Percentiles rank a stretch among this genome's conserved stretches.
These are phyloP conservation scores for Cadophora gregata DNA, from an alignment of 2,329 filamentous ascomycete genomes.

Conservation along the genomic window DNA sequence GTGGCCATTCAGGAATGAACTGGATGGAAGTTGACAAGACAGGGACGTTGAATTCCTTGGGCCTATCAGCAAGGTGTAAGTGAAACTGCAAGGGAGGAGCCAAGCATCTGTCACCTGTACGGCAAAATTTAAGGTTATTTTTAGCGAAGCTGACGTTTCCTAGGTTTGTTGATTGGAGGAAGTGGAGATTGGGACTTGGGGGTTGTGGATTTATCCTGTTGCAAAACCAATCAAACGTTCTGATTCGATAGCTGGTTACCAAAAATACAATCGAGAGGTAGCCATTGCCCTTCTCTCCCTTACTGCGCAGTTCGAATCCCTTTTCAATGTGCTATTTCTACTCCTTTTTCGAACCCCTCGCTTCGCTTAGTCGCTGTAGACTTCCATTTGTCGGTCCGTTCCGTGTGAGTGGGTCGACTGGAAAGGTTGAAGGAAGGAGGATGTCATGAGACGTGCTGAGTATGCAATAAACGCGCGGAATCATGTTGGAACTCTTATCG, in stretches of 20 bases:
- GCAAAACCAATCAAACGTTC: neutral
- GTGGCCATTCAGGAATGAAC: neutral
- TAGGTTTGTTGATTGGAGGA: neutral
- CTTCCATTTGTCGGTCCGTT: neutral
- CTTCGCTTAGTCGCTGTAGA: neutral
- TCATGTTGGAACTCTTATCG: too few relatives aligned
- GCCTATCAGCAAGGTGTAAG: neutral
- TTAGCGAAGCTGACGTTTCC: slow-evolving; percentile 3
- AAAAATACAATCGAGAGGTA: too few relatives aligned
- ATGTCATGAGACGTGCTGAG: neutral
- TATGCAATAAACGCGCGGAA: neutral
- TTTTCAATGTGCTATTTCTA: too few relatives aligned
- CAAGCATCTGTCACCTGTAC: too few relatives aligned
- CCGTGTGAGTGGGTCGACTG: neutral
- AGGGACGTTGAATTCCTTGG: neutral
- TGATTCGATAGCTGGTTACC: neutral
- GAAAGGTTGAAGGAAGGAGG: neutral
- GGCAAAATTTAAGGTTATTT: neutral
- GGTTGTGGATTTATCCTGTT: neutral
- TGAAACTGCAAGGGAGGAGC: too few relatives aligned
- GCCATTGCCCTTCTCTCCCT: neutral
- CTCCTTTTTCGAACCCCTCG: neutral
- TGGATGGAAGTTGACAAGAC: neutral
- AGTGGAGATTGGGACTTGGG: neutral
- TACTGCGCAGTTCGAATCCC: neutral